Evolutionary conservation across 148 eudicot species (phyloP).

Genomic region (Chenopodium quinoa): DNA sequence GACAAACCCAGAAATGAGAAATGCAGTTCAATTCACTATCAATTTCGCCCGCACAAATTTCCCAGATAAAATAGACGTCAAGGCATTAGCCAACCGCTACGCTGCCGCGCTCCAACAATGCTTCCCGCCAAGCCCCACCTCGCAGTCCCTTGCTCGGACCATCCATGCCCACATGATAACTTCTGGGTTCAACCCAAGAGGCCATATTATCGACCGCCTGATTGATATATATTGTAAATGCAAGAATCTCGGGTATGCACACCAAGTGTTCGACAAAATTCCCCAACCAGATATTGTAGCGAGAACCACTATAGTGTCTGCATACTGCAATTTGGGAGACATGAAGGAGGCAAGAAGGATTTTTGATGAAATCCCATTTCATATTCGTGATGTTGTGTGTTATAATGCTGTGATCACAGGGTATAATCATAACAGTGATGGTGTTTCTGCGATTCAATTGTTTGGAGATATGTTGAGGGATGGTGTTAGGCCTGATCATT

Average conservation of each 20-base stretch:
- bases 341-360: constrained; percentile 37
- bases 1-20: constrained; percentile 21
- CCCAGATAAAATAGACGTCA: constrained; percentile 24
- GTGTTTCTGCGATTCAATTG: constrained; percentile 39
- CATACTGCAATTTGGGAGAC: constrained; percentile 38
- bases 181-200: constrained; percentile 64
- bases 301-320: constrained; percentile 52
- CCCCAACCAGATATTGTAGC: constrained; percentile 51
- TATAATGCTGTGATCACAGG: constrained; percentile 72
- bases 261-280: constrained; percentile 56
- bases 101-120: constrained; percentile 64
- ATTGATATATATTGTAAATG: constrained; percentile 48
- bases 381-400: constrained; percentile 48
- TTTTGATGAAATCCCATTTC: constrained; percentile 47
- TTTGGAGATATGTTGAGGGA: constrained; percentile 37
- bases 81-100: constrained; percentile 52
- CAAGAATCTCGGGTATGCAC: constrained; percentile 41
- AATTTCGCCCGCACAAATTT: constrained; percentile 16
- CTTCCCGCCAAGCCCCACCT: constrained; percentile 37
- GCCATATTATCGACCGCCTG: constrained; percentile 53
- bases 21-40: constrained; percentile 13
- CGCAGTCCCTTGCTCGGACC: constrained; percentile 37
- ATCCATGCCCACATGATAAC: constrained; percentile 77
- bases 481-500: constrained; percentile 46
- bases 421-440: constrained; percentile 45